These are phyloP conservation scores for Fomitopsis serialis DNA, from an alignment of 768 basidiomycete genomes.

Conservation along the genomic window DNA sequence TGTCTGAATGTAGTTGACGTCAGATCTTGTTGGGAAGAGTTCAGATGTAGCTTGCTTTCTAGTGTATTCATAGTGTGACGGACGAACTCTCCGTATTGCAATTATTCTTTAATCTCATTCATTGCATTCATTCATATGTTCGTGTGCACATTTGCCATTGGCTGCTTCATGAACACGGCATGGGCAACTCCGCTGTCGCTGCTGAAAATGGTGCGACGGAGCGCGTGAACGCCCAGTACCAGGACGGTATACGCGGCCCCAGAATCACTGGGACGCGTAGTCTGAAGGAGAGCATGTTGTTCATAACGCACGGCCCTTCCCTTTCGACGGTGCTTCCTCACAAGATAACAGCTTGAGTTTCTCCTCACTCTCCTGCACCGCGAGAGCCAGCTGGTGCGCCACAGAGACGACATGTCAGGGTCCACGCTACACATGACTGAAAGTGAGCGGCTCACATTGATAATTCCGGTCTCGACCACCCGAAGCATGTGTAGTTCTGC, in stretches of 20 bases:
- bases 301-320: slow-evolving; percentile 15
- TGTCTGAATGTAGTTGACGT: slow-evolving; percentile 40
- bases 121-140: too few species aligned
- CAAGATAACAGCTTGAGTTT: slow-evolving; percentile 38
- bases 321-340: slow-evolving; percentile 8
- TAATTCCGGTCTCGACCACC: slow-evolving; percentile 78
- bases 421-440: neutral
- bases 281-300: neutral
- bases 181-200: too few species aligned
- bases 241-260: too few species aligned
- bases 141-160: too few species aligned
- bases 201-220: too few species aligned
- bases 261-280: too few species aligned
- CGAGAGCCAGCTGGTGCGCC: slow-evolving; percentile 54
- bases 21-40: neutral
- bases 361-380: slow-evolving; percentile 74
- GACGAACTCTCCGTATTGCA: neutral
- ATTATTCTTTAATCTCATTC: neutral
- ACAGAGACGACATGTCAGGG: neutral
- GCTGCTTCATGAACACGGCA: too few species aligned
- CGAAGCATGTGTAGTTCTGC: slow-evolving; percentile 73
- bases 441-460: slow-evolving; percentile 53
- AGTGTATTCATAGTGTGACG: slow-evolving; percentile 9
- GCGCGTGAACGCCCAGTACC: too few species aligned
- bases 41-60: slow-evolving; percentile 5